phyloP scores from a whole-genome alignment of 805 yeast genomes.

The Lachancea thermotolerans region DNA sequence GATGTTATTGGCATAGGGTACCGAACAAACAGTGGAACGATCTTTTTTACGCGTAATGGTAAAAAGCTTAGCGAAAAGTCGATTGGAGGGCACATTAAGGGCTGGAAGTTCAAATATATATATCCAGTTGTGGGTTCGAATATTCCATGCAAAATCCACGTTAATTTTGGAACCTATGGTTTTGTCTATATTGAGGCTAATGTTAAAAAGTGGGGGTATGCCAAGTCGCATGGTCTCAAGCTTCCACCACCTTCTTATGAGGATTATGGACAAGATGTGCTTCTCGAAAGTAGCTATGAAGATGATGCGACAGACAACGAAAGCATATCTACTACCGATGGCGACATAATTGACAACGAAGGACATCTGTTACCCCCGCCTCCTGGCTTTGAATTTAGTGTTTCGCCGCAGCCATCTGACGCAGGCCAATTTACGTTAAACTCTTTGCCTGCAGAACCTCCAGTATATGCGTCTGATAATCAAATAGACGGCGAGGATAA shows the following conservation, averaged over 20 bases:
- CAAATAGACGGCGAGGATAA: constrained; percentile 2
- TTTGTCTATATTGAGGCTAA: constrained; percentile 88
- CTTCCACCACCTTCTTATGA: constrained; percentile 94
- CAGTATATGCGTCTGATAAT: constrained; percentile 29
- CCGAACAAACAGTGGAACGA: constrained; percentile 71
- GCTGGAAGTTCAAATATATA: constrained; percentile 61
- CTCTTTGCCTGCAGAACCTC: constrained; percentile 35
- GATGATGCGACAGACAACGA: constrained; percentile 39
- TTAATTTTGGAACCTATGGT: constrained; percentile 83
- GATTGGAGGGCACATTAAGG: constrained; percentile 70
- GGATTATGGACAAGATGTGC: constrained; percentile 66
- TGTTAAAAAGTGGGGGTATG: constrained; percentile 92
- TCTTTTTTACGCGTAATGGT: constrained; percentile 93
- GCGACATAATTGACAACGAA: constrained; percentile 21
- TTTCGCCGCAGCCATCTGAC: constrained; percentile 16
- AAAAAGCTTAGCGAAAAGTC: constrained; percentile 77
- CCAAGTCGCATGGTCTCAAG: constrained; percentile 80
- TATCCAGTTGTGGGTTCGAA: constrained; percentile 89
- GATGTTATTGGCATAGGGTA: constrained; percentile 94
- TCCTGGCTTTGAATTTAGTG: constrained; percentile 33
- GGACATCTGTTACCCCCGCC: constrained; percentile 33
- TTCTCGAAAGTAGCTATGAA: constrained; percentile 56
- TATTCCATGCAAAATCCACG: constrained; percentile 75
- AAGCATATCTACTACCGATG: constrained; percentile 23
- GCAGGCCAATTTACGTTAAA: constrained; percentile 31